Evolutionary conservation across 352 stramenopile species (phyloP), one percentile per base, ranked within the genome.

Genomic region (Phytophthora hibernalis): DNA sequence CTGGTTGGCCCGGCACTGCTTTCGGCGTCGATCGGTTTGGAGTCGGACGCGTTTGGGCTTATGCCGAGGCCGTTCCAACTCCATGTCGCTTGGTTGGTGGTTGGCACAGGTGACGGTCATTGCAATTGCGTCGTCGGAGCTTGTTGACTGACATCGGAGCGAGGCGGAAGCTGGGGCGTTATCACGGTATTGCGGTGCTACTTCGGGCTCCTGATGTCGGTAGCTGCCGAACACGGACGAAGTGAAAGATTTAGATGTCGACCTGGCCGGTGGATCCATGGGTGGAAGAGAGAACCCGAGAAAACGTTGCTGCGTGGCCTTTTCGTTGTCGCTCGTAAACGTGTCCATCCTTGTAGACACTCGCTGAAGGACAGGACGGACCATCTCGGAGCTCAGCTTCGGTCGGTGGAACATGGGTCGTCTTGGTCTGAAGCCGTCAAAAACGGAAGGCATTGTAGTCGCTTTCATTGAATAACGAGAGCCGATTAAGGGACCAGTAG

Each of bases 1-100:
- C 16, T 81, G 69, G 49, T 78, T 78, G 18, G 43, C 42, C 5
- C 73, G 69, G 26, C 73, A 78, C 44, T 78, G 73, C 38, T 78
- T 60, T 40, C 65, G 69, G n/a, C 69, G 57, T 7, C 54, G 61
- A 2, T 70, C 44, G 0, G 74, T 77, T 31, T 76, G 75, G 44
- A 69, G 53, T 11, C 65, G 70, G 21, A 70, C 37, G 3, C 57
- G 68, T 38, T 74, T 76, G 20, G 37, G 50, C 28, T 64, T 69
- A n/a, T 30, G 21, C 13, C 49, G 30, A 18, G 22, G 7, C 8
- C 48, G n/a, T 8, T 13, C 28, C 1, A 20, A 6, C 15, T 52
- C 35, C 7, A 6, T n/a, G 6, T 52, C 3, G 3, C 63, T 10
- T 28, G 5, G 16, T 45, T 40, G 22, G 7, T 38, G 10, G 9